Conservation (phyloP, 441 rosid species). For the Flueggea neowawraea region DNA sequence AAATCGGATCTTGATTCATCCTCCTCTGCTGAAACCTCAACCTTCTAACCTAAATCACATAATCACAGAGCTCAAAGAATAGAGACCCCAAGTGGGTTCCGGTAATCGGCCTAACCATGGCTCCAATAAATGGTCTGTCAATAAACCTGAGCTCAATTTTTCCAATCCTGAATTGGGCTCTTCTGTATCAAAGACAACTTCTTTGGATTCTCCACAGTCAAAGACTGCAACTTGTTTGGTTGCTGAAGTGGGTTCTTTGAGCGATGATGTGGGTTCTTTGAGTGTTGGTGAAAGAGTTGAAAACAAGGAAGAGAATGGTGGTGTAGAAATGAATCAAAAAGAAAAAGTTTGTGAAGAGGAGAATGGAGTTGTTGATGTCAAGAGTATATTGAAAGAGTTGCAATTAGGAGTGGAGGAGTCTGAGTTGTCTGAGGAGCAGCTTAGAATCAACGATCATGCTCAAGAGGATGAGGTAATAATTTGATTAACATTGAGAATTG, state of each 20-base stretch:
- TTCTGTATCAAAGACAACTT: background rate
- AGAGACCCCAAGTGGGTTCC: constrained; percentile 17
- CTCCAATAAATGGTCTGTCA: constrained; percentile 15
- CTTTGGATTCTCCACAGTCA: too few relatives aligned
- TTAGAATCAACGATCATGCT: constrained; percentile 46
- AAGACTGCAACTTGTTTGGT: background rate
- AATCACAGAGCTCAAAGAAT: too few relatives aligned
- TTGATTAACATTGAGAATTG: too few relatives aligned
- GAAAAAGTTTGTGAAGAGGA: constrained; percentile 16
- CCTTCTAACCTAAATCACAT: too few relatives aligned
- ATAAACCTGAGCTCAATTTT: constrained; percentile 26
- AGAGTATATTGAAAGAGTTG: constrained; percentile 39
- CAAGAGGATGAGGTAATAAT: constrained; percentile 37
- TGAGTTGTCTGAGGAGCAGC: constrained; percentile 55
- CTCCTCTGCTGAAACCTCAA: too few relatives aligned
- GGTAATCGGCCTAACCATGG: constrained; percentile 19
- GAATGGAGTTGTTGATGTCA: constrained; percentile 28
- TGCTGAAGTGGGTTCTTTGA: background rate
- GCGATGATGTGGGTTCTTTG: constrained; percentile 18
- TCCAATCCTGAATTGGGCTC: constrained; percentile 6
- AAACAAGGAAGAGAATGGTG: constrained; percentile 5
- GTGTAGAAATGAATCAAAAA: constrained; percentile 11
- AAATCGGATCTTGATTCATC: too few relatives aligned
- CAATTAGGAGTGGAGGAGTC: constrained; percentile 43
- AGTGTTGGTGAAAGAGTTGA: constrained; percentile 18